These are phyloP conservation scores for Rostrohypoxylon terebratum DNA, from an alignment of 495 filamentous ascomycete species.

Conservation along the genomic window DNA sequence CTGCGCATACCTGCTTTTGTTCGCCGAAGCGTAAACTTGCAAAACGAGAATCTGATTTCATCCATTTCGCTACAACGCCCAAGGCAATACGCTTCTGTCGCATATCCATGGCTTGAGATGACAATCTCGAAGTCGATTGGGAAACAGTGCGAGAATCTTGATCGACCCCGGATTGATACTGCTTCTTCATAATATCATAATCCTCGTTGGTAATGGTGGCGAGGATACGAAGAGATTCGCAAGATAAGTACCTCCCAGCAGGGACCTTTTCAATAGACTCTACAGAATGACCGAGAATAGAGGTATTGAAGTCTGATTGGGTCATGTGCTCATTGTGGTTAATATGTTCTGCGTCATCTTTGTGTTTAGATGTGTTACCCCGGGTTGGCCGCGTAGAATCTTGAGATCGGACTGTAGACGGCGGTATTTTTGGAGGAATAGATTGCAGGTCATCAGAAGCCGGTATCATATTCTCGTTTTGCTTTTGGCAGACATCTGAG, in stretches of 20 bases:
- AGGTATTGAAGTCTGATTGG: not conserved
- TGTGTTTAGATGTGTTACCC: not conserved
- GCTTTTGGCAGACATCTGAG: not conserved
- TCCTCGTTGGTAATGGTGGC: constrained; percentile 9
- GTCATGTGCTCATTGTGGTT: not conserved
- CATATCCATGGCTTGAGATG: not conserved
- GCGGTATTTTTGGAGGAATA: not conserved
- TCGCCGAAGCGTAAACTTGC: constrained; percentile 15
- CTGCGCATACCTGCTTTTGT: constrained; percentile 17
- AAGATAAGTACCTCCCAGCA: constrained; percentile 8
- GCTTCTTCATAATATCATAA: constrained; percentile 6
- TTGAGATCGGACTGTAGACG: too few species aligned
- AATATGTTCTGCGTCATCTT: not conserved
- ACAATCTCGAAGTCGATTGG: not conserved
- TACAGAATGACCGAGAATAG: not conserved
- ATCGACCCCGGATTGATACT: not conserved
- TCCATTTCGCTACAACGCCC: constrained; percentile 7
- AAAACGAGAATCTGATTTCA: constrained; percentile 25
- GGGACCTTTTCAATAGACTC: constrained; percentile 14
- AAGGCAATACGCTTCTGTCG: not conserved
- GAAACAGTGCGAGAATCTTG: not conserved
- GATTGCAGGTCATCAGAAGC: not conserved
- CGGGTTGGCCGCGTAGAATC: too few species aligned
- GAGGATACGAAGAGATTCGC: constrained; percentile 25
- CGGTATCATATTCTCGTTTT: not conserved